Conservation (phyloP, 345 rosid species). For the Noccaea bulbosa region DNA sequence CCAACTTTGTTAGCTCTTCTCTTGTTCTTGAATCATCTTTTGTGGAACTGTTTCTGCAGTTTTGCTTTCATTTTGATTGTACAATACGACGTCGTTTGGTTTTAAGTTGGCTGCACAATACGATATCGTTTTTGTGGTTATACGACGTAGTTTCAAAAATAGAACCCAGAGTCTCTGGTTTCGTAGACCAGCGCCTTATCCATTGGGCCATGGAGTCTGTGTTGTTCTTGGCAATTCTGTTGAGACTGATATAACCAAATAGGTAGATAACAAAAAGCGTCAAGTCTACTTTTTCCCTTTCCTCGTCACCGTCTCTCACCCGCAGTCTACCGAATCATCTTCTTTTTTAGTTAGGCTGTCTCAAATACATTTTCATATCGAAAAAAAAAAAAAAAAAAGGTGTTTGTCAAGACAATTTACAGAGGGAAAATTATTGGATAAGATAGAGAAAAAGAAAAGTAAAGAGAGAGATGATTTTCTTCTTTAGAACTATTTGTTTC, state of each 20-base stretch:
- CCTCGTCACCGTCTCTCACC: conserved; percentile 29
- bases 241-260: too few relatives aligned
- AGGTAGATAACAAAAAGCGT: not conserved
- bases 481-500: conserved; percentile 7
- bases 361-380: conserved; percentile 9
- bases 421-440: not conserved
- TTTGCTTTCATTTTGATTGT: too few relatives aligned
- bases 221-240: not conserved
- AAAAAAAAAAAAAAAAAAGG: not conserved
- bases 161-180: conserved; percentile 93
- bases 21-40: not conserved
- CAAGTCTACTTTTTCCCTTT: not conserved
- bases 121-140: too few relatives aligned
- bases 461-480: conserved; percentile 20
- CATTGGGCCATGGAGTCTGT: conserved; percentile 55
- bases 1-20: conserved; percentile 8
- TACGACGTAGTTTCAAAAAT: conserved; percentile 28
- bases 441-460: not conserved
- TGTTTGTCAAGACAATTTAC: not conserved
- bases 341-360: conserved; percentile 36
- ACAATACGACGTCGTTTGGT: too few relatives aligned
- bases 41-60: conserved; percentile 4
- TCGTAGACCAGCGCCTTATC: conserved; percentile 98
- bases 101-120: too few relatives aligned
- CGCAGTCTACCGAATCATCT: conserved; percentile 24